These are phyloP conservation scores for Gossypium bickii DNA, from an alignment of 345 rosid genomes.

Conservation along the genomic window DNA sequence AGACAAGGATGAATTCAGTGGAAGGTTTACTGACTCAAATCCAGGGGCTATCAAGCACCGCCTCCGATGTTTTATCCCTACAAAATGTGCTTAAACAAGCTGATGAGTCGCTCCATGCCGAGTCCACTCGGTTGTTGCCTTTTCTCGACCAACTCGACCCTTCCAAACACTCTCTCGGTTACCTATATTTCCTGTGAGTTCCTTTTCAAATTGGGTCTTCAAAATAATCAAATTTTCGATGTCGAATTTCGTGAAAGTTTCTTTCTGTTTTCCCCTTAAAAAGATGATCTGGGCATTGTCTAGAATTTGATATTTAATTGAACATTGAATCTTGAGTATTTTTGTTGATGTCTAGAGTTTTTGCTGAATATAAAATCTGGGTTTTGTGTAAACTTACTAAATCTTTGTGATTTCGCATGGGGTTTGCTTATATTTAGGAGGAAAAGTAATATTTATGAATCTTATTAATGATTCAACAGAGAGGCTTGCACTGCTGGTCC, in stretches of 20 bases:
- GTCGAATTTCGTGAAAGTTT: background rate
- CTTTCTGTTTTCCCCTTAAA: background rate
- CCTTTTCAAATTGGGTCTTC: background rate
- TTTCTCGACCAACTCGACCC: constrained; percentile 71
- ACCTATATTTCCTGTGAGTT: constrained; percentile 62
- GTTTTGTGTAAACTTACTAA: background rate
- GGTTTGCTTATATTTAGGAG: background rate
- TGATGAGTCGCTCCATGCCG: constrained; percentile 49
- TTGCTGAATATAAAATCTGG: background rate
- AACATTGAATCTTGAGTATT: background rate
- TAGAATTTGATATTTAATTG: constrained; percentile 10
- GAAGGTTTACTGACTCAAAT: constrained; percentile 55
- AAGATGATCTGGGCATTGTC: background rate
- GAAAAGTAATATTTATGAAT: background rate
- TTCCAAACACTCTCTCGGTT: constrained; percentile 64
- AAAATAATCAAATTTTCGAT: background rate
- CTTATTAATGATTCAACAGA: constrained; percentile 29
- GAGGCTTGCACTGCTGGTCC: constrained; percentile 47
- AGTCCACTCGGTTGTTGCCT: constrained; percentile 36
- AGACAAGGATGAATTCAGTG: constrained; percentile 32
- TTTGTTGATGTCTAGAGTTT: background rate
- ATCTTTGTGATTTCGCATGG: background rate
- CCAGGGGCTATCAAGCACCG: constrained; percentile 50
- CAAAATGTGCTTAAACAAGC: constrained; percentile 42
- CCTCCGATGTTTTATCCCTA: constrained; percentile 47